A percentile compares a stretch with the other conserved stretches of the same genome.
Evolutionary conservation across 2,329 filamentous ascomycete species (phyloP).

Genomic region (Rhynchosporium agropyri): DNA sequence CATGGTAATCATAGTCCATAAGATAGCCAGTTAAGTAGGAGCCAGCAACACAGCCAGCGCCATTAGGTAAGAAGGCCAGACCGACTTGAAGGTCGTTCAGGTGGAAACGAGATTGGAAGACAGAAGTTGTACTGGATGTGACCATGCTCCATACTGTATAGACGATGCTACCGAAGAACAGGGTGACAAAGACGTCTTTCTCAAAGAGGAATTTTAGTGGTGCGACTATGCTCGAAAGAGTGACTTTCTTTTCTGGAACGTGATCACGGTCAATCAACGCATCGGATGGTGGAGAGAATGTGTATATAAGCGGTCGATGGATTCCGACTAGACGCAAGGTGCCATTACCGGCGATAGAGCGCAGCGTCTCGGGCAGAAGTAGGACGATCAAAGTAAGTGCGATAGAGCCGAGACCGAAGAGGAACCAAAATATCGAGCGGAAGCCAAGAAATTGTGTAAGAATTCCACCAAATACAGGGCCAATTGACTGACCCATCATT

Average conservation of each 20-base stretch:
- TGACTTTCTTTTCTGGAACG: constrained; percentile 37
- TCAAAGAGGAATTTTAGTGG: constrained; percentile 42
- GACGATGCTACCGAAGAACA: constrained; percentile 49
- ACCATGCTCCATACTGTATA: constrained; percentile 55
- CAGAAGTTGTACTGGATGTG: constrained; percentile 46
- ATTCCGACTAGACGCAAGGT: constrained; percentile 45
- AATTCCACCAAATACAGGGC: constrained; percentile 48
- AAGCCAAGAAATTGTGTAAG: constrained; percentile 44
- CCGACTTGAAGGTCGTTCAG: constrained; percentile 47
- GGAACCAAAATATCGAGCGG: constrained; percentile 47
- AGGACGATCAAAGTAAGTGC: constrained; percentile 45
- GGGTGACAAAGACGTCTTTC: constrained; percentile 45
- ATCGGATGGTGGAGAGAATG: constrained; percentile 23
- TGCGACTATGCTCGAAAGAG: constrained; percentile 42
- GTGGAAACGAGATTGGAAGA: constrained; percentile 46
- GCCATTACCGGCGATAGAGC: constrained; percentile 47
- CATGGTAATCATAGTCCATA: constrained; percentile 46
- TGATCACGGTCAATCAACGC: constrained; percentile 13
- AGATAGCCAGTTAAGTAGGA: constrained; percentile 47
- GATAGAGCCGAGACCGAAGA: constrained; percentile 44
- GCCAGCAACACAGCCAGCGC: constrained; percentile 47
- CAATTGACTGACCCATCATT: constrained; percentile 49
- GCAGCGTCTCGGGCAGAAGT: constrained; percentile 48
- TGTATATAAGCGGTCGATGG: constrained; percentile 46
- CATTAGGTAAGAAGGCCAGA: constrained; percentile 47